phyloP scores from a whole-genome alignment of 2,329 filamentous ascomycete species.

The Colletotrichum gloeosporioides region DNA sequence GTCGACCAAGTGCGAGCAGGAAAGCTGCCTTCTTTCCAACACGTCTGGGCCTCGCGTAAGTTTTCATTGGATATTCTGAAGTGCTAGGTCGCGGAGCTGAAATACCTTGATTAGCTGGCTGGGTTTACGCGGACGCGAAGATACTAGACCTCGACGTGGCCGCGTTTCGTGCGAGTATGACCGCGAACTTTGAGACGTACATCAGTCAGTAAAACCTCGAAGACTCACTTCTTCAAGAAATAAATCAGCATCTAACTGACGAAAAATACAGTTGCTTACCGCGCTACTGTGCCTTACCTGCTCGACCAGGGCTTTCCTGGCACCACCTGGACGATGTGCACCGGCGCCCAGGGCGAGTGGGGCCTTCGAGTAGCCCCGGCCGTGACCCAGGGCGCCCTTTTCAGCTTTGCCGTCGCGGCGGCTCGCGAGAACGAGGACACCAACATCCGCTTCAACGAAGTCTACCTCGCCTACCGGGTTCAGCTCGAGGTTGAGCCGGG shows the following conservation, averaged over 20 bases:
- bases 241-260: rapidly evolving
- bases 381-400: slow-evolving; percentile 40
- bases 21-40: slow-evolving; percentile 40
- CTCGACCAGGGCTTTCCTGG: slow-evolving; percentile 25
- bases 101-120: slow-evolving; percentile 25
- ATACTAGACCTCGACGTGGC: slow-evolving; percentile 26
- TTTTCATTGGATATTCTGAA: not conserved
- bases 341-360: slow-evolving; percentile 32
- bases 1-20: slow-evolving; percentile 36
- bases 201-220: slow-evolving; percentile 29
- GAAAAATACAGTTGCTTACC: slow-evolving; percentile 29
- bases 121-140: slow-evolving; percentile 24
- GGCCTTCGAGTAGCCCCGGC: slow-evolving; percentile 26
- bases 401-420: slow-evolving; percentile 35
- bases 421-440: slow-evolving; percentile 31
- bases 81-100: not conserved
- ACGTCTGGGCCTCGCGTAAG: slow-evolving; percentile 38
- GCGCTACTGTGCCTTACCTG: slow-evolving; percentile 35
- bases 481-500: slow-evolving; percentile 26
- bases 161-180: slow-evolving; percentile 26
- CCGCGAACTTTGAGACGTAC: slow-evolving; percentile 32
- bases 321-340: slow-evolving; percentile 38
- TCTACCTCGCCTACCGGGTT: slow-evolving; percentile 37
- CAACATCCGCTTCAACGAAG: slow-evolving; percentile 44
- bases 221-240: rapidly evolving